Evolutionary conservation across 2,329 filamentous ascomycete genomes (phyloP).

Genomic region (Pleomassaria siparia): DNA sequence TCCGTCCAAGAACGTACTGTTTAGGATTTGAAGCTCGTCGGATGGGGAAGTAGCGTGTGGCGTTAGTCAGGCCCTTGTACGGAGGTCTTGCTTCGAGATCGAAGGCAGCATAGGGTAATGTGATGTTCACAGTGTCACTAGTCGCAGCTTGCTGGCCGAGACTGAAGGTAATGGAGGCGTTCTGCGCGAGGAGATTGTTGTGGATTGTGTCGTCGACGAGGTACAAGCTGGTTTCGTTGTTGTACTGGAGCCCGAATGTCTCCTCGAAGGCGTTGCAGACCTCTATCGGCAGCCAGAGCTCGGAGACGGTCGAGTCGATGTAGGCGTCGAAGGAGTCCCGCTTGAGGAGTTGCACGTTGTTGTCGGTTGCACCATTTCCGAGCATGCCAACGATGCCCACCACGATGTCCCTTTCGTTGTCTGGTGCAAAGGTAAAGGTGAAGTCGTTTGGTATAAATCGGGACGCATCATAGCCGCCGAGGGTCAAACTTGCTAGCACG

Average conservation of each 20-base stretch:
- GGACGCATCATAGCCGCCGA: constrained; percentile 70
- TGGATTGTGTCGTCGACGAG: constrained; percentile 61
- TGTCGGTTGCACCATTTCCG: constrained; percentile 29
- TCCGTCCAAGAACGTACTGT: constrained; percentile 65
- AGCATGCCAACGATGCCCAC: constrained; percentile 55
- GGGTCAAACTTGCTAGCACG: constrained; percentile 55
- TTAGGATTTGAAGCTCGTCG: constrained; percentile 56
- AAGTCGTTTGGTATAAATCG: constrained; percentile 63
- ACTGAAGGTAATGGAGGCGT: constrained; percentile 49
- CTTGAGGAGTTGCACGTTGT: constrained; percentile 30
- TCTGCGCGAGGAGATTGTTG: constrained; percentile 49
- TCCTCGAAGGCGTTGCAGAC: constrained; percentile 67
- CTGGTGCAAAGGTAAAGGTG: constrained; percentile 58
- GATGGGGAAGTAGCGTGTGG: constrained; percentile 68
- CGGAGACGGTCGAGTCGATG: constrained; percentile 53
- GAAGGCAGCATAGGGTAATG: constrained; percentile 53
- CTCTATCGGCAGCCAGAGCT: constrained; percentile 51
- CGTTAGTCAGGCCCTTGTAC: constrained; percentile 60
- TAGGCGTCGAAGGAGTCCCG: constrained; percentile 44
- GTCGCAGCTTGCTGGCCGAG: constrained; percentile 41
- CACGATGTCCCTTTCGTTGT: constrained; percentile 61
- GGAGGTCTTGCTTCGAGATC: constrained; percentile 49
- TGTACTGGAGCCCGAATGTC: constrained; percentile 65
- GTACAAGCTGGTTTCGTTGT: constrained; percentile 65
- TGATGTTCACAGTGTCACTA: constrained; percentile 46